Base-by-base conservation (phyloP, 257 asterid species). In the Rhazya stricta region DNA sequence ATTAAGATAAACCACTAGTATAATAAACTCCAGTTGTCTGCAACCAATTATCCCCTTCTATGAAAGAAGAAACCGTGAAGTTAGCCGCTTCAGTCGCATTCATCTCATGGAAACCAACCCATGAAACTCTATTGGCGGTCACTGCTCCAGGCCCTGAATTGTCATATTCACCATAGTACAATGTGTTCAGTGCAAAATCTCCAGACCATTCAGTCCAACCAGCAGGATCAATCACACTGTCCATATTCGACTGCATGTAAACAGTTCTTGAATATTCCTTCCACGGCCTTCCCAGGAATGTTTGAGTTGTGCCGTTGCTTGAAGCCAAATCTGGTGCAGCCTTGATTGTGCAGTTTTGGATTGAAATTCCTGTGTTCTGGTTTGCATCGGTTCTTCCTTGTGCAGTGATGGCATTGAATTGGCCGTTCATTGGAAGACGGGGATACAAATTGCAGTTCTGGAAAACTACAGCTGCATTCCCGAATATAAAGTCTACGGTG, bases 281-380 rank as follows among this genome's bases (percentile, higher is more conserved):
- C 96, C 97, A 92, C 0, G 96, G 97, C 72, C 97, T 73, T 0
- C 97, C 96, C 0, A 92, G 78, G 63, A 82, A 90, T 0, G 95
- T 88, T 36, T 30, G 63, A 25, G 78, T 54, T 0, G 77, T 34
- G 19, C 68, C 9, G 15, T 36, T 75, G 73, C 78, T 75, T 2
- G 60, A 30, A 0, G 85, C 87, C 78, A 88, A 72, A 16, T 92
- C 96, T 0, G 58, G 80, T 0, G 95, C 85, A 0, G 96, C 85
- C 11, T 62, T 75, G 0, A 90, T 77, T 3, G 72, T 81, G 78
- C 95, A 92, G 25, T 86, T 84, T 0, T 87, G 96, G 34, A 92
- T 68, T 0, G 95, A 85, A 21, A 82, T 86, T 10, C 97, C 97
- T 0, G 97, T 90, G 85, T 89, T 92, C 42, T 92, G 96, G n/a